These are phyloP conservation scores for Bryoglossum gracile DNA, from an alignment of 495 filamentous ascomycete genomes.

Conservation along the genomic window DNA sequence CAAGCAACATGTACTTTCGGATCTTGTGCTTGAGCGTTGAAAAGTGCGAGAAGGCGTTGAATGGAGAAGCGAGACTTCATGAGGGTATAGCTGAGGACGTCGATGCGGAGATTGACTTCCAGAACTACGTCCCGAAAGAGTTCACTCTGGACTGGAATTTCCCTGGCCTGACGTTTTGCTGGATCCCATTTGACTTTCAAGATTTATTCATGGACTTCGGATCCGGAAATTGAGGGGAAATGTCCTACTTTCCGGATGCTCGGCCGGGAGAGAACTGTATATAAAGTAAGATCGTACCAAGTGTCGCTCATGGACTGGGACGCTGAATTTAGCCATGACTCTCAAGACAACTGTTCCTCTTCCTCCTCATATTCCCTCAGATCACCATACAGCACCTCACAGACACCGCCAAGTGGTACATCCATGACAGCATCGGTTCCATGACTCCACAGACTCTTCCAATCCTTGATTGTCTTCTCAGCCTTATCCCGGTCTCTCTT, in stretches of 20 bases:
- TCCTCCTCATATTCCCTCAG: slow-evolving; percentile 32
- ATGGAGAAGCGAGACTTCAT: slow-evolving; percentile 20
- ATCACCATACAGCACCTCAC: slow-evolving; percentile 75
- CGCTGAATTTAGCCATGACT: background rate
- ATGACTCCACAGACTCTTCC: slow-evolving; percentile 77
- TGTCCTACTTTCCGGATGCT: no score
- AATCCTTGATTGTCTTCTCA: slow-evolving; percentile 40
- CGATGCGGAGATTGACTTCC: slow-evolving; percentile 41
- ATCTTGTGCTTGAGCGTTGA: slow-evolving; percentile 37
- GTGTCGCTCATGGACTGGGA: background rate
- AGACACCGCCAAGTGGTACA: slow-evolving; percentile 92
- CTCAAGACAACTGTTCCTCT: slow-evolving; percentile 23
- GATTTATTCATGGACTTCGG: slow-evolving; percentile 21
- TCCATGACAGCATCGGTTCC: slow-evolving; percentile 98
- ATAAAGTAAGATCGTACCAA: background rate
- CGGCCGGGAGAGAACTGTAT: no score
- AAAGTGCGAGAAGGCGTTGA: slow-evolving; percentile 39
- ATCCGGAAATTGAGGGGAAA: no score
- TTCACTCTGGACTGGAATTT: slow-evolving; percentile 50
- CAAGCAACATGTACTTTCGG: slow-evolving; percentile 33
- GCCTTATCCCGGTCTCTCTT: slow-evolving; percentile 24
- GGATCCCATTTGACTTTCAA: slow-evolving; percentile 34
- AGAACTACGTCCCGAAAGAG: slow-evolving; percentile 44
- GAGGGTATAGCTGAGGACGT: slow-evolving; percentile 29
- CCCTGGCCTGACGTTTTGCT: slow-evolving; percentile 43